Evolutionary conservation across 2,329 filamentous ascomycete genomes (phyloP), one percentile per base, ranked within the genome.

Genomic region (Colletotrichum cuscutae): DNA sequence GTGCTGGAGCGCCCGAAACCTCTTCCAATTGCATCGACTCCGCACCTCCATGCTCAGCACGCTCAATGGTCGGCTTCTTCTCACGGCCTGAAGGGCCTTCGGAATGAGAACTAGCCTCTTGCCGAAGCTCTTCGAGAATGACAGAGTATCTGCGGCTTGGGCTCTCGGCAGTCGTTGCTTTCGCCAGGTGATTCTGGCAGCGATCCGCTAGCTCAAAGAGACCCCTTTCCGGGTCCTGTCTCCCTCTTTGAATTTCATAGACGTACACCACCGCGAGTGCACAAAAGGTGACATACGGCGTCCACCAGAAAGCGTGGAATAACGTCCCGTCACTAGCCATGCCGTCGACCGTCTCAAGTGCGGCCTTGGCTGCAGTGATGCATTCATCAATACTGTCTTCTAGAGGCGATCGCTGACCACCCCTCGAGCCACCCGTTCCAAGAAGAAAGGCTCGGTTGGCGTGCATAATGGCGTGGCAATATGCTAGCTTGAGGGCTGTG

Each of bases 381-480:
- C 87, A 89, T 1, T 84, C 81, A 0, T 81, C 77, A 0, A 88
- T 81, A 28, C 75, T 67, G 19, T 42, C 73, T 54, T 65, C 64
- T 85, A 87, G 3, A 85, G 81, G 49, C 81, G 80, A 11, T 79
- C 86, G 30, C 79, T 78, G 4, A 88, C 79, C 68, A 86, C 88
- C 1, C 82, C 80, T 0, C 75, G 74, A 24, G 37, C 53, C 66
- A 61, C 32, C 72, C 35, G 65, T 80, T 66, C 66, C 82, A 0
- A 90, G 81, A 0, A 91, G 82, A 60, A 90, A 88, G 0, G 87
- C 85, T 0, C 89, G 85, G 62, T 88, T 89, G 15, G 88, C 85
- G 19, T 90, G 84, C 77, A 91, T 89, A 9, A 88, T 82, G 3
- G 89, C 87, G 68, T 91, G 89, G 9, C 84, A 85, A 72, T 89